Percentiles rank a stretch among this genome's conserved stretches.
These are phyloP conservation scores for Psidium friedrichsthalianum DNA, from an alignment of 345 rosid genomes.

Conservation along the genomic window DNA sequence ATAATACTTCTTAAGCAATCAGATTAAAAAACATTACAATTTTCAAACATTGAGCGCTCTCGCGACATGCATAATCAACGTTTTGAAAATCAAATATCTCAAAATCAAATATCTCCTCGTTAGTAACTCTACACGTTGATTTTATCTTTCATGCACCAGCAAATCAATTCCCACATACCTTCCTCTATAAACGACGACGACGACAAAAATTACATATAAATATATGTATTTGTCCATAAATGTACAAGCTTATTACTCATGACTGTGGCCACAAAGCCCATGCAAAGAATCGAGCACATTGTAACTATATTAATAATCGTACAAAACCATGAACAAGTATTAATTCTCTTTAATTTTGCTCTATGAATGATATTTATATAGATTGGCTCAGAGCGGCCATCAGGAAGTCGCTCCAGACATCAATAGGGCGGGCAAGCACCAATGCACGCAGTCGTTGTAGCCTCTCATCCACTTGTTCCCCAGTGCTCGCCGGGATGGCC, in stretches of 20 bases:
- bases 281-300: too few species aligned
- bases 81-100: not conserved
- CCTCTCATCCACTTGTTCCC: conserved; percentile 81
- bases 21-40: not conserved
- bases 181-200: not conserved
- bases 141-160: not conserved
- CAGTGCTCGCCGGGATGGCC: conserved; percentile 66
- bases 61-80: not conserved
- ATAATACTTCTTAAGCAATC: not conserved
- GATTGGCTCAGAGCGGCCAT: conserved; percentile 10
- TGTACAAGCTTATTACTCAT: too few species aligned
- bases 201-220: not conserved
- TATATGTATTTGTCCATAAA: too few species aligned
- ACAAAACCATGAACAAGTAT: too few species aligned
- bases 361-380: too few species aligned
- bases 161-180: not conserved
- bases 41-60: rapidly evolving
- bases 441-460: conserved; percentile 66
- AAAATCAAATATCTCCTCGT: not conserved
- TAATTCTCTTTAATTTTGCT: too few species aligned
- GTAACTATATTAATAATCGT: too few species aligned
- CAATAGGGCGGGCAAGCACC: conserved; percentile 90
- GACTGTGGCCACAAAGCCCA: too few species aligned
- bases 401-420: conserved; percentile 65
- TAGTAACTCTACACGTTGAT: not conserved